These are phyloP conservation scores for Gastrolobium bilobum DNA, from an alignment of 306 rosid genomes.

Conservation along the genomic window DNA sequence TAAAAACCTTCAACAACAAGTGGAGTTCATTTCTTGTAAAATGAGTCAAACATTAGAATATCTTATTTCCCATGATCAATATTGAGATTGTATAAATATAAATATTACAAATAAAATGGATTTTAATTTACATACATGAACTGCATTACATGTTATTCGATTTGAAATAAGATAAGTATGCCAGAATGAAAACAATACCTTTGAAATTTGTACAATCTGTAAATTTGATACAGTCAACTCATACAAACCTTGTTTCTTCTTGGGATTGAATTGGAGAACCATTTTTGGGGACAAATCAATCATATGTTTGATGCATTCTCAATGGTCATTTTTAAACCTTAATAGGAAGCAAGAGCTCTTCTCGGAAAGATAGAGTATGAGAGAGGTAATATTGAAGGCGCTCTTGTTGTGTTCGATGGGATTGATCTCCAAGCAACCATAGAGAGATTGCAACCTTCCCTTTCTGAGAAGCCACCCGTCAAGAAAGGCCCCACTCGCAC, in stretches of 20 bases:
- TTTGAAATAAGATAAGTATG: conserved; percentile 15
- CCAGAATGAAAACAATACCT: background rate
- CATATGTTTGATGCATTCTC: conserved; percentile 25
- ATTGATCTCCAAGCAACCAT: conserved; percentile 87
- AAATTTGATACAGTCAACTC: background rate
- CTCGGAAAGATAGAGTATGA: conserved; percentile 96
- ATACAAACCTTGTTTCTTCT: conserved; percentile 2
- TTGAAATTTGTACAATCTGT: conserved; percentile 1
- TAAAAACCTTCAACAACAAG: background rate
- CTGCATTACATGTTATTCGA: background rate
- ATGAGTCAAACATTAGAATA: background rate
- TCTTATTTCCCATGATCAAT: background rate
- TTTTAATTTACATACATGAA: background rate
- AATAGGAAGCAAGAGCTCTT: conserved; percentile 94
- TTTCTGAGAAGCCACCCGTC: conserved; percentile 63
- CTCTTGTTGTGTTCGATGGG: conserved; percentile 87
- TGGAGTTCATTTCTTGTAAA: background rate
- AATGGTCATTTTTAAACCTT: conserved; percentile 37
- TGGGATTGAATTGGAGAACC: conserved; percentile 14
- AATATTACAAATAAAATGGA: background rate
- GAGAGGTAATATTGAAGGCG: conserved; percentile 91
- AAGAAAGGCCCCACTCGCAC: conserved; percentile 70
- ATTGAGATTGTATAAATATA: background rate
- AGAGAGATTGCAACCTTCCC: conserved; percentile 76
- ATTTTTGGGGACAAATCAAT: background rate